These are phyloP conservation scores for Sphenostylis stenocarpa DNA, from an alignment of 306 rosid genomes.

Conservation along the genomic window DNA sequence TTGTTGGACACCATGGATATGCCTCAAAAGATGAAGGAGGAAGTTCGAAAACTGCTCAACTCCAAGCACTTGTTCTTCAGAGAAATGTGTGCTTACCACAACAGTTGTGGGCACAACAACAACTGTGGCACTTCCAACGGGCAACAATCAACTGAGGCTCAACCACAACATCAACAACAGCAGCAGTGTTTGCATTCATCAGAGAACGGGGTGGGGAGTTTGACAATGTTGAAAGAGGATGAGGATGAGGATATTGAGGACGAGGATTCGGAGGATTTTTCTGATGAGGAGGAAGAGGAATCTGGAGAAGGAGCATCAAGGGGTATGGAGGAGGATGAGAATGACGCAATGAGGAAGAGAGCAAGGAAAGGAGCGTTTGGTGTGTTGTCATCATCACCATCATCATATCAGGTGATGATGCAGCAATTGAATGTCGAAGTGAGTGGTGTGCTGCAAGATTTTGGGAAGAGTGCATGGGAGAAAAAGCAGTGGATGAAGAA, in stretches of 20 bases:
- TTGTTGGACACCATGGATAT: slow-evolving; percentile 81
- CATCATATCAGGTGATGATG: slow-evolving; percentile 34
- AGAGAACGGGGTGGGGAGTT: slow-evolving; percentile 40
- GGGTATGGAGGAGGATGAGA: slow-evolving; percentile 55
- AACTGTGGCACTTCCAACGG: not conserved
- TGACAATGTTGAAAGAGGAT: slow-evolving; percentile 53
- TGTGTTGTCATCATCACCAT: not conserved
- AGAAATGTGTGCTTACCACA: slow-evolving; percentile 98
- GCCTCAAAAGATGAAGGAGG: slow-evolving; percentile 71
- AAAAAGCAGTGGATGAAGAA: slow-evolving; percentile 82
- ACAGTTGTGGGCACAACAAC: slow-evolving; percentile 65
- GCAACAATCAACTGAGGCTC: slow-evolving; percentile 38
- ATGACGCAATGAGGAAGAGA: slow-evolving; percentile 44
- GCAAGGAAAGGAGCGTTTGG: slow-evolving; percentile 40
- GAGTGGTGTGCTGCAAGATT: slow-evolving; percentile 63
- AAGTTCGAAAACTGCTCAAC: slow-evolving; percentile 73
- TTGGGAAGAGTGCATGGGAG: slow-evolving; percentile 61
- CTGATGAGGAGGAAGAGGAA: slow-evolving; percentile 65
- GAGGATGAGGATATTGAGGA: slow-evolving; percentile 54
- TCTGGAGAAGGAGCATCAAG: slow-evolving; percentile 50
- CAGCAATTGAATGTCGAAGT: slow-evolving; percentile 56
- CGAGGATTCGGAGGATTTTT: slow-evolving; percentile 58
- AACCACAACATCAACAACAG: slow-evolving; percentile 21
- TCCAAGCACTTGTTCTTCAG: slow-evolving; percentile 91
- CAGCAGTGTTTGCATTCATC: slow-evolving; percentile 57